Evolutionary conservation across 1,284 basidiomycete genomes (phyloP), one percentile per base, ranked within the genome.

Genomic region (Cryptococcus wingfieldii): DNA sequence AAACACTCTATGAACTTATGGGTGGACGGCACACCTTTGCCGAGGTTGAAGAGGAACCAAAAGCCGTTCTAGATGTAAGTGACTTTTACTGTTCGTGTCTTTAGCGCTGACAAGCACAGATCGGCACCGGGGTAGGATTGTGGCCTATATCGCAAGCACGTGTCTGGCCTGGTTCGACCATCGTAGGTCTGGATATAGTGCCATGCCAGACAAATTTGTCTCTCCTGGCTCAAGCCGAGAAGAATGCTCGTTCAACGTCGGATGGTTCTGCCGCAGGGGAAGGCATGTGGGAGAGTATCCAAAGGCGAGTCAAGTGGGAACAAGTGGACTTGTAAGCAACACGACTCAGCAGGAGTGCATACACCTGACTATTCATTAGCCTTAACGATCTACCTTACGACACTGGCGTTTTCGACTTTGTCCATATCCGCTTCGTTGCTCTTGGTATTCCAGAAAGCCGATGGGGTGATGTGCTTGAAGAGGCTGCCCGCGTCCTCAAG

Each of bases 141-240:
- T 78, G 75, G 75, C 71, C 74, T 3, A 70, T 77, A 41, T 66
- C 71, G 5, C 69, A 71, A 59, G 74, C 76, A 1, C 58, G 66
- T 10, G 54, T 51, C 23, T 78, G 75, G 74, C 62, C 61, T 10
- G 34, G 68, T 5, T 55, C 73, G 4, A 59, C 46, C 1, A 72
- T 78, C 49, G 64, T 76, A 18, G 76, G 72, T 2, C 56, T 72
- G 14, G 75, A 78, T 54, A 28, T 71, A 10, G 71, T 70, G 0
- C 70, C 70, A 1, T 64, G 64, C 47, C 71, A 77, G 38, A 60
- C 64, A 14, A 67, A 77, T 52, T 51, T 76, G 27, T 50, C 37
- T 4, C 55, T 59, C 12, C 58, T 75, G 0, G 60, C 62, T 3
- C 38, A 50, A 6, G 61, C 65, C 10, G 70, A 69, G 46, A 52